phyloP scores from a whole-genome alignment of 169 alveolate genomes.

The Babesia bovis region DNA sequence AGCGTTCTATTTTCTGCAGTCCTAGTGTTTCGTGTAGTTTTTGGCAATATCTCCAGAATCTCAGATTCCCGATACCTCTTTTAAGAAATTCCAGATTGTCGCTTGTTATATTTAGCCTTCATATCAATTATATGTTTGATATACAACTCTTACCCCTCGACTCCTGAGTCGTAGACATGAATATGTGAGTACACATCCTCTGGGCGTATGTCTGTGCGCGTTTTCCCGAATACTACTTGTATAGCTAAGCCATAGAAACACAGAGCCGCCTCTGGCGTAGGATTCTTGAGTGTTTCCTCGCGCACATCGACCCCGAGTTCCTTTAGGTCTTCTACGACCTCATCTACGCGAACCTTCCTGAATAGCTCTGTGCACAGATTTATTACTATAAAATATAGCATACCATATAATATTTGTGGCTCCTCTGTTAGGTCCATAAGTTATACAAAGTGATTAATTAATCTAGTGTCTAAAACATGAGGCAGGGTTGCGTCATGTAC shows the following conservation, averaged over 20 bases:
- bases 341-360: constrained; percentile 60
- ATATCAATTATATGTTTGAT: neutral
- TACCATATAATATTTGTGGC: constrained; percentile 42
- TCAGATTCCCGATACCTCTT: constrained; percentile 56
- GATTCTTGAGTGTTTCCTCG: constrained; percentile 54
- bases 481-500: constrained; percentile 64
- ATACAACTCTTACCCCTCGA: constrained; percentile 40
- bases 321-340: constrained; percentile 63
- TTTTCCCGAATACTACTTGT: constrained; percentile 64
- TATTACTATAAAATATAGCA: neutral
- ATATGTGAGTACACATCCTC: constrained; percentile 56
- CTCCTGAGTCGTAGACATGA: constrained; percentile 24
- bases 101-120: constrained; percentile 31
- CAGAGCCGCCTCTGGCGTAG: constrained; percentile 54
- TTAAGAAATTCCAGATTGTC: constrained; percentile 45
- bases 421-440: constrained; percentile 38
- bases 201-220: constrained; percentile 59
- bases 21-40: constrained; percentile 53
- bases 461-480: constrained; percentile 16
- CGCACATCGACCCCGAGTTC: constrained; percentile 64
- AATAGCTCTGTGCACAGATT: constrained; percentile 34
- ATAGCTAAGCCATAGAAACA: constrained; percentile 67
- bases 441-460: neutral
- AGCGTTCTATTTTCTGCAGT: constrained; percentile 53
- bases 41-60: constrained; percentile 69